Percentiles rank a stretch among this genome's conserved stretches.
Conservation (phyloP, 148 eudicot genomes). For the Diospyros lotus region DNA sequence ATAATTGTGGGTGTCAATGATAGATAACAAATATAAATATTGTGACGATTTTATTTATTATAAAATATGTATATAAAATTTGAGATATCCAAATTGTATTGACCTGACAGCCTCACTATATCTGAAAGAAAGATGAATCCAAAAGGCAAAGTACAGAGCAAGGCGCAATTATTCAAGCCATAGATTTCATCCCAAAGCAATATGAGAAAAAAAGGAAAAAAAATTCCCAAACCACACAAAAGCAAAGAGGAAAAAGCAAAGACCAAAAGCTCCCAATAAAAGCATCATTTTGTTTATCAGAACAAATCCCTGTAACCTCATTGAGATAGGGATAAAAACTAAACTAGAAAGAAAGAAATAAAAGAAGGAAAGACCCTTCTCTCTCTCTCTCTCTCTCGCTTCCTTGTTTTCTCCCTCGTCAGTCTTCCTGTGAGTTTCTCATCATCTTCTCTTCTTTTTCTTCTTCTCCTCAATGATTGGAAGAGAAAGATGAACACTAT, state of each 20-base stretch:
- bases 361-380: background rate
- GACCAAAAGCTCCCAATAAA: background rate
- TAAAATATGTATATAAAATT: too few relatives aligned
- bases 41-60: too few relatives aligned
- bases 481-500: constrained; percentile 45
- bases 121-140: constrained; percentile 23
- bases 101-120: too few relatives aligned
- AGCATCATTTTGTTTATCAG: background rate
- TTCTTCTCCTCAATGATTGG: background rate
- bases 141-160: constrained; percentile 30
- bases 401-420: background rate
- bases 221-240: background rate
- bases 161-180: constrained; percentile 33
- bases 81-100: too few relatives aligned
- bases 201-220: constrained; percentile 1
- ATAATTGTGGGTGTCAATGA: too few relatives aligned
- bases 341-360: too few relatives aligned
- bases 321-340: too few relatives aligned
- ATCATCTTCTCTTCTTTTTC: background rate
- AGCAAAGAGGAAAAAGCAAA: too few relatives aligned
- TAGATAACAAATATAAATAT: too few relatives aligned
- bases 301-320: too few relatives aligned
- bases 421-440: background rate
- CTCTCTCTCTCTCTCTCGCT: background rate
- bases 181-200: constrained; percentile 23